Conservation (phyloP, 208 protist species). For the Herpetomonas samuelpessoai region DNA sequence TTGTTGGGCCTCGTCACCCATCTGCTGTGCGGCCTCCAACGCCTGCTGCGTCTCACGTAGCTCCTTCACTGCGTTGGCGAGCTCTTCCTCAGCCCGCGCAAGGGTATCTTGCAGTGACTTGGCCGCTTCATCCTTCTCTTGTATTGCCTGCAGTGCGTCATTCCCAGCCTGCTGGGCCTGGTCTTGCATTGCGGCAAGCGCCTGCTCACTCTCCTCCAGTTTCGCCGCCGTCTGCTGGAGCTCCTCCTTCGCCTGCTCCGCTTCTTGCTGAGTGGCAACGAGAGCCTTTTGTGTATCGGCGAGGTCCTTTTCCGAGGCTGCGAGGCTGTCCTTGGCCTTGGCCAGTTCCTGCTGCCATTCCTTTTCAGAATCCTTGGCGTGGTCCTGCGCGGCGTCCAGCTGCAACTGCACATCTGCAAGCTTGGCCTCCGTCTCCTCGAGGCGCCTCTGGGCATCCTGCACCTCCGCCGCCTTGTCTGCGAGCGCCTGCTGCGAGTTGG, state of each 20-base stretch:
- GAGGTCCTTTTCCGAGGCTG: neutral
- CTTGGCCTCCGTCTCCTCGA: too few species aligned
- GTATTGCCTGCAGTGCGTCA: neutral
- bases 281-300: too few species aligned
- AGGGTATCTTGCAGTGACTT: neutral
- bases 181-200: neutral
- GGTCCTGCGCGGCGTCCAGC: too few species aligned
- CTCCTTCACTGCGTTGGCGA: neutral
- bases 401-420: too few species aligned
- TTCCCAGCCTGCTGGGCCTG: neutral
- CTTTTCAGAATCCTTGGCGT: too few species aligned
- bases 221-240: neutral
- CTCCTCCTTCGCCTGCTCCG: neutral
- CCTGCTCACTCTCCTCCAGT: neutral
- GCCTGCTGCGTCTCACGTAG: slow-evolving; percentile 1
- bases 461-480: too few species aligned
- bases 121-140: neutral
- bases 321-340: too few species aligned
- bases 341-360: too few species aligned
- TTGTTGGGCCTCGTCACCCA: too few species aligned
- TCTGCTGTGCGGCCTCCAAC: slow-evolving; percentile 3
- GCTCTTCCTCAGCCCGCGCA: neutral
- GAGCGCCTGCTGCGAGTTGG: neutral
- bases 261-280: too few species aligned
- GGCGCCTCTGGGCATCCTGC: too few species aligned